These are phyloP conservation scores for Paramecium biaurelia DNA, from an alignment of 73 alveolate species.

Conservation along the genomic window DNA sequence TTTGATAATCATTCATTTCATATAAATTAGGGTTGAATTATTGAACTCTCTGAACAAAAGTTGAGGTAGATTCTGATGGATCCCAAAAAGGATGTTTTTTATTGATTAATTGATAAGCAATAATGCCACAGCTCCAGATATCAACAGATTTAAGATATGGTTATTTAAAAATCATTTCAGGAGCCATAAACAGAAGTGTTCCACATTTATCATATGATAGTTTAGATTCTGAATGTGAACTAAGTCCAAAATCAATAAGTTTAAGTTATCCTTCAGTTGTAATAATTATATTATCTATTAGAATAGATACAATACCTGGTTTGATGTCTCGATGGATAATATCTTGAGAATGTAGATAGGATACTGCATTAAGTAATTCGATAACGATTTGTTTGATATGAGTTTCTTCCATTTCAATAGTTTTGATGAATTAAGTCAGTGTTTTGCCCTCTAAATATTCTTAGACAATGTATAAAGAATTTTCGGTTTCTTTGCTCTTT, in stretches of 20 bases:
- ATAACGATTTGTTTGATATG: not conserved
- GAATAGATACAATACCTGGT: not conserved
- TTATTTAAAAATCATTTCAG: conserved; percentile 39
- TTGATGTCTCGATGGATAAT: conserved; percentile 43
- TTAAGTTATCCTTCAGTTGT: not conserved
- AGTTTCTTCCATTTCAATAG: not conserved
- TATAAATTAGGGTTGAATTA: not conserved
- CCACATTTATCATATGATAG: conserved; percentile 46
- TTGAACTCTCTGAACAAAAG: not conserved
- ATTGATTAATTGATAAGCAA: not conserved
- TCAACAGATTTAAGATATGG: conserved; percentile 34
- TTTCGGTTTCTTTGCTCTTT: conserved; percentile 3
- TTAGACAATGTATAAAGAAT: not conserved
- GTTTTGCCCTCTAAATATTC: conserved; percentile 41
- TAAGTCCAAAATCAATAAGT: conserved; percentile 43
- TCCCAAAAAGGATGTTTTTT: conserved; percentile 41
- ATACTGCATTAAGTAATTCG: not conserved
- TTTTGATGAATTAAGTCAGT: not conserved
- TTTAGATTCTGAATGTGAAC: conserved; percentile 1
- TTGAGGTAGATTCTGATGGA: not conserved
- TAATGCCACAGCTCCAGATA: conserved; percentile 41
- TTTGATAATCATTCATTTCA: not conserved
- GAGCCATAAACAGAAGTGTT: conserved; percentile 37
- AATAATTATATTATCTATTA: conserved; percentile 12
- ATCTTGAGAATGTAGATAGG: conserved; percentile 2